Evolutionary conservation across 495 filamentous ascomycete species (phyloP).

Genomic region (Penicillium malachiteum): DNA sequence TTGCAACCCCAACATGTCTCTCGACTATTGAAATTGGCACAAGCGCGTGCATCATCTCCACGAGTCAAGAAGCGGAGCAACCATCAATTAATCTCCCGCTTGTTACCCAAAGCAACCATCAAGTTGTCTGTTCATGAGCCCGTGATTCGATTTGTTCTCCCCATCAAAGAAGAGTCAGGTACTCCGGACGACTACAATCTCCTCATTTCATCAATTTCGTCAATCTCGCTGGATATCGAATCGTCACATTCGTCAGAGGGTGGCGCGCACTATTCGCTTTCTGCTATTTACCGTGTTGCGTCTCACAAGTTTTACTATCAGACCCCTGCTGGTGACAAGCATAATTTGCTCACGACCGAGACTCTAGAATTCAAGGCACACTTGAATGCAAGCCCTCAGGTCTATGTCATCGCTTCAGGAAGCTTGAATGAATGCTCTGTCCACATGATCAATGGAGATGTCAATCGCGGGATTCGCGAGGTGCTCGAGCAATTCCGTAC

Average conservation of each 20-base stretch:
- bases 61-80: conserved; percentile 45
- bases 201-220: conserved; percentile 90
- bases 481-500: conserved; percentile 77
- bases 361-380: conserved; percentile 82
- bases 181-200: conserved; percentile 77
- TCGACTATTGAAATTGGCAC: conserved; percentile 72
- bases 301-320: conserved; percentile 96
- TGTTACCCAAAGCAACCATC: conserved; percentile 91
- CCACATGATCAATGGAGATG: conserved; percentile 86
- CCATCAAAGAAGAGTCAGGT: conserved; percentile 63
- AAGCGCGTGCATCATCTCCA: conserved; percentile 52
- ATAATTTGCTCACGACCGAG: conserved; percentile 83
- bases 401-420: conserved; percentile 76
- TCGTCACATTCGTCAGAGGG: conserved; percentile 88
- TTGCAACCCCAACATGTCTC: conserved; percentile 93
- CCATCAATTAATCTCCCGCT: conserved; percentile 78
- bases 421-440: conserved; percentile 83
- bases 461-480: conserved; percentile 86
- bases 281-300: conserved; percentile 75
- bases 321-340: conserved; percentile 73
- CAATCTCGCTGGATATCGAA: conserved; percentile 86
- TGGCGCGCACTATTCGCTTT: conserved; percentile 81
- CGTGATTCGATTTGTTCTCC: conserved; percentile 83
- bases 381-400: conserved; percentile 79
- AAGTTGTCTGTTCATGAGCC: conserved; percentile 97